These are phyloP conservation scores for Hypseocharis bilobata DNA, from an alignment of 441 rosid genomes.

Conservation along the genomic window DNA sequence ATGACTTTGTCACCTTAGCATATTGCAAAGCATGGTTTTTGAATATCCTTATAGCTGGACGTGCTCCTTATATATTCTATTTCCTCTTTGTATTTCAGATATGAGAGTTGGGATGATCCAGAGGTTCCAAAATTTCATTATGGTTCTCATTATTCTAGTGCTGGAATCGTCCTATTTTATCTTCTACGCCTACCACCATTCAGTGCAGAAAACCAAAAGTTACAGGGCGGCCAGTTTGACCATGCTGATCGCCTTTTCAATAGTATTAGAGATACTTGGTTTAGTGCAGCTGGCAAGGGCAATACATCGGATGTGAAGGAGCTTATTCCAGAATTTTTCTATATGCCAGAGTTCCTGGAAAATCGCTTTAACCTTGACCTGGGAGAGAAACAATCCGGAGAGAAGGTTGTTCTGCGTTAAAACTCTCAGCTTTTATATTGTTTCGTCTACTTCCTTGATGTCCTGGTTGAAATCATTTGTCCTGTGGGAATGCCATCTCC, in stretches of 20 bases:
- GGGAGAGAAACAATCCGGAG: conserved; percentile 99
- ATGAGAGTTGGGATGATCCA: conserved; percentile 99
- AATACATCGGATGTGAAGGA: conserved; percentile 99
- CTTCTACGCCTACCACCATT: conserved; percentile 98
- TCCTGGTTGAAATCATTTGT: conserved; percentile 6
- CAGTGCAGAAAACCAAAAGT: conserved; percentile 94
- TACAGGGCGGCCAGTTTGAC: conserved; percentile 99
- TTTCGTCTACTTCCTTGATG: conserved; percentile 5
- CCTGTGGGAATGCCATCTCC: neutral
- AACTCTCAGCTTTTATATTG: neutral
- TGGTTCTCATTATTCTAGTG: conserved; percentile 99
- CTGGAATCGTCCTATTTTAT: conserved; percentile 98
- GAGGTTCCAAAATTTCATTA: conserved; percentile 99
- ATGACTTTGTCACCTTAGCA: conserved; percentile 12
- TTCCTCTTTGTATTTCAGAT: conserved; percentile 45
- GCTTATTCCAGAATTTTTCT: conserved; percentile 97
- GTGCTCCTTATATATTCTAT: conserved; percentile 2
- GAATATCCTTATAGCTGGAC: conserved; percentile 1
- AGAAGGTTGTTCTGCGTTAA: conserved; percentile 59
- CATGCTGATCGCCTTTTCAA: conserved; percentile 99
- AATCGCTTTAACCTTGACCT: conserved; percentile 78
- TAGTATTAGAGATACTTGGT: conserved; percentile 91
- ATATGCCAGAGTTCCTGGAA: conserved; percentile 94
- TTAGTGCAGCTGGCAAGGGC: conserved; percentile 97
- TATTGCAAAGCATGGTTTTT: neutral